Conservation (phyloP, 148 eudicot genomes). For the Rhododendron williamsianum region DNA sequence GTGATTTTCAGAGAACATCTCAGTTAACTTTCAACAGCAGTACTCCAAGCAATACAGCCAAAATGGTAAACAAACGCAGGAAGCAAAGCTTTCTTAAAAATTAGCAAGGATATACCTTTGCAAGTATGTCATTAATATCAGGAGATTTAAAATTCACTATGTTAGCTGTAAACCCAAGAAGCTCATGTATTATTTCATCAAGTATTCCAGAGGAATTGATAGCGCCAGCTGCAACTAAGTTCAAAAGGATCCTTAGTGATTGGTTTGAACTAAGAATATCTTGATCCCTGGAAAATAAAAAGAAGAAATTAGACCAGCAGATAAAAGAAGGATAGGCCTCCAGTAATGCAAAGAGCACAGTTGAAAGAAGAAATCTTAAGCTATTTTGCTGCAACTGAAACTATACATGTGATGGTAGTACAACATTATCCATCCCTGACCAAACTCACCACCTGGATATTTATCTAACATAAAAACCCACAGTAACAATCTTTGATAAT, state of each 20-base stretch:
- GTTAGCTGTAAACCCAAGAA: constrained; percentile 58
- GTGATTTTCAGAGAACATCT: background rate
- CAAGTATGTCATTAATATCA: constrained; percentile 58
- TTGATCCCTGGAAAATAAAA: constrained; percentile 53
- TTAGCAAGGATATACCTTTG: constrained; percentile 47
- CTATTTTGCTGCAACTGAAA: background rate
- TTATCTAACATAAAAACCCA: background rate
- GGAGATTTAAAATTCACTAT: constrained; percentile 42
- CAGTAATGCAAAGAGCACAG: background rate
- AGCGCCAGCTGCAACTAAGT: constrained; percentile 80
- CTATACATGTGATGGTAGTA: background rate
- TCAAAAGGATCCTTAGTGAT: constrained; percentile 77
- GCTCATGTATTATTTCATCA: constrained; percentile 69
- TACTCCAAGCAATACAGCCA: background rate
- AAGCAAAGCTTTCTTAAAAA: constrained; percentile 8
- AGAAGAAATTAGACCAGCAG: background rate
- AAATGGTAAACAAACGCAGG: background rate
- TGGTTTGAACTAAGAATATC: constrained; percentile 52
- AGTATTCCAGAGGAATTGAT: constrained; percentile 42
- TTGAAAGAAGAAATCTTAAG: background rate
- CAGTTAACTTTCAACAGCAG: background rate
- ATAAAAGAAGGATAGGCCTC: constrained; percentile 1
- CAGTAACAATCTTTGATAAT: background rate
- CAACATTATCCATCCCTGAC: background rate
- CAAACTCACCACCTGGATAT: background rate